phyloP scores from a whole-genome alignment of 2,329 filamentous ascomycete species.

The Cladosporium sp. region DNA sequence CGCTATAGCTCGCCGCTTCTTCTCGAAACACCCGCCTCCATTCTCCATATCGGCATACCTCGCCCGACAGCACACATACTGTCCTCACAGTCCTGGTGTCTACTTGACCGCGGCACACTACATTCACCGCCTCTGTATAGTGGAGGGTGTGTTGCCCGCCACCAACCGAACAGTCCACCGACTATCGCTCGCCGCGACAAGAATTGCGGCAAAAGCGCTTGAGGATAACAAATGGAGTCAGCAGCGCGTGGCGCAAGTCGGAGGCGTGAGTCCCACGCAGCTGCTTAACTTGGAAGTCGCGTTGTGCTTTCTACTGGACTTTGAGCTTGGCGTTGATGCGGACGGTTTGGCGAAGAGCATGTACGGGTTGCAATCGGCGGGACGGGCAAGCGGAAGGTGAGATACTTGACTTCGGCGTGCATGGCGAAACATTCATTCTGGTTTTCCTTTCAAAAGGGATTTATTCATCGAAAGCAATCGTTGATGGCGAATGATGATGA shows the following conservation, averaged over 20 bases:
- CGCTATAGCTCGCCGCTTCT: slow-evolving; percentile 87
- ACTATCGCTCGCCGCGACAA: slow-evolving; percentile 73
- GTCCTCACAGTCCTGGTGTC: slow-evolving; percentile 88
- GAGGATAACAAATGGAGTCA: slow-evolving; percentile 89
- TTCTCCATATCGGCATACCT: slow-evolving; percentile 83
- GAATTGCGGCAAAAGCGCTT: slow-evolving; percentile 90
- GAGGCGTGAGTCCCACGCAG: slow-evolving; percentile 78
- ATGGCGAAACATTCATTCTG: background rate
- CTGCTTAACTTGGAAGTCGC: slow-evolving; percentile 82
- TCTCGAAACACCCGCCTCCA: slow-evolving; percentile 79
- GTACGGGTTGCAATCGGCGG: slow-evolving; percentile 32
- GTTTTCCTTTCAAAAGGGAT: background rate
- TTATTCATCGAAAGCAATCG: background rate
- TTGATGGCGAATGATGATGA: background rate
- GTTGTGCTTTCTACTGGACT: slow-evolving; percentile 64
- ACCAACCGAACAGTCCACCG: slow-evolving; percentile 83
- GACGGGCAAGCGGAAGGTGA: background rate
- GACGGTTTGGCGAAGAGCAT: slow-evolving; percentile 30
- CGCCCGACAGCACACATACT: slow-evolving; percentile 80
- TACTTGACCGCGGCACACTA: slow-evolving; percentile 87
- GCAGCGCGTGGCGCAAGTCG: slow-evolving; percentile 76
- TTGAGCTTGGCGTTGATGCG: slow-evolving; percentile 56
- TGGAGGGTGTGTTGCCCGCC: slow-evolving; percentile 70
- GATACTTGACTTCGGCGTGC: too few species aligned
- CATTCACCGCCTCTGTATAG: slow-evolving; percentile 75